Evolutionary conservation across 1,284 basidiomycete genomes (phyloP).

Genomic region (Rhodofomes roseus): DNA sequence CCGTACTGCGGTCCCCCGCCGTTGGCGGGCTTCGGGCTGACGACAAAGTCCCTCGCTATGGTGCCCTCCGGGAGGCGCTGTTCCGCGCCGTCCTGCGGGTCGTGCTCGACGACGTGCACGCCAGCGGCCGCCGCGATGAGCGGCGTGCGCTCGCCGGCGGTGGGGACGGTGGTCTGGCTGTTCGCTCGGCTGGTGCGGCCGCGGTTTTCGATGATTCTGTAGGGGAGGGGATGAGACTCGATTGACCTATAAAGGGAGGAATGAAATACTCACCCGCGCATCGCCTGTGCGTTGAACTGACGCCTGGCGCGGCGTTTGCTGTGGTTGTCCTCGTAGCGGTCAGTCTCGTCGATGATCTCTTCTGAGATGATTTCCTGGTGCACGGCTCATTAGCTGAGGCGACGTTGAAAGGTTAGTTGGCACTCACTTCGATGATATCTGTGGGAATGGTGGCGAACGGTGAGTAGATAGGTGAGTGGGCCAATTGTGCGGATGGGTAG

Average conservation of each 20-base stretch:
- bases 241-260: neutral
- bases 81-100: neutral
- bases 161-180: constrained; percentile 9
- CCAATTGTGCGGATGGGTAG: no score
- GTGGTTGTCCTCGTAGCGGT: constrained; percentile 83
- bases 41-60: neutral
- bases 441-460: neutral
- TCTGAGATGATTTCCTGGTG: constrained; percentile 76
- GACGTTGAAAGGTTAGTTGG: neutral
- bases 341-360: constrained; percentile 90
- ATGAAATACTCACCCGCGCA: constrained; percentile 62
- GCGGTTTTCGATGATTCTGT: constrained; percentile 26
- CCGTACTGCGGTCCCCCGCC: constrained; percentile 13
- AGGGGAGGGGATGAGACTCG: neutral
- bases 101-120: constrained; percentile 5
- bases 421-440: constrained; percentile 67
- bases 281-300: constrained; percentile 69
- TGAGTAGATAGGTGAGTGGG: neutral
- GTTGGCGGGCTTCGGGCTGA: neutral
- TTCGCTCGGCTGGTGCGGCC: constrained; percentile 16
- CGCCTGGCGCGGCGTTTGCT: constrained; percentile 71
- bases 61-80: neutral
- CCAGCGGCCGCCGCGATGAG: constrained; percentile 8
- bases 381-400: constrained; percentile 18
- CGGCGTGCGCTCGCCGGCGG: constrained; percentile 19